Base-by-base conservation (phyloP, 2,329 filamentous ascomycete genomes). In the Aureobasidium namibiae region DNA sequence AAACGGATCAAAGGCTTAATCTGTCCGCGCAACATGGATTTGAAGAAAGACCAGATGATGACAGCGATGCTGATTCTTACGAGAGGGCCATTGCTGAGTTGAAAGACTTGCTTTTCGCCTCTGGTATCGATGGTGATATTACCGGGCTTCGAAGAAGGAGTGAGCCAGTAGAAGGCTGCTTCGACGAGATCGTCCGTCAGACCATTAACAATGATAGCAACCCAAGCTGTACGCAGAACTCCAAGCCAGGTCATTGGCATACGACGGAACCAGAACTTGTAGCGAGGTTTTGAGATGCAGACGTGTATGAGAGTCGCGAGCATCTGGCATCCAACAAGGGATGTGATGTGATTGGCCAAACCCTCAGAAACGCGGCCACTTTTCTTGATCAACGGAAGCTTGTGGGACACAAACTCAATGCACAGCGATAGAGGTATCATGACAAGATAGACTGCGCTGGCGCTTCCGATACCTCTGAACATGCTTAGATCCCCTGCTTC, bases 221-320 rank as follows among this genome's bases (percentile, higher is more conserved):
- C 5, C 36, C 41, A 45, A 36, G 59, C 11, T 16, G 45, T n/a
- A 24, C 59, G 54, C n/a, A 62, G 13, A 2, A 49, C 53, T 9
- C 39, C 16, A 11, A 62, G n/a, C 41, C 57, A 62, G 6, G 59
- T 41, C 14, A 59, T 9, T 10, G 59, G 59, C 39, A 62, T 41
- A 34, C 61, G 61, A 18, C 61, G 61, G 44, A 56, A 62, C 61
- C 61, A 62, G 38, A 61, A 48, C 5, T 60, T 60, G 49, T 50
- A 33, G 9, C 48, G 52, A 5, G 56, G 61, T 26, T 61, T 58
- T 11, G 61, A 59, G 33, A 62, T 59, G 52, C 42, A 44, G 24
- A 62, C 56, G 48, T 62, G 61, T 21, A 60, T 29, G 16, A 52
- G 31, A 1, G 50, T 50, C 2, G 59, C 48, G 7, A 8, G 11